These are phyloP conservation scores for Penstemon eatonii DNA, from an alignment of 257 asterid species.

Conservation along the genomic window DNA sequence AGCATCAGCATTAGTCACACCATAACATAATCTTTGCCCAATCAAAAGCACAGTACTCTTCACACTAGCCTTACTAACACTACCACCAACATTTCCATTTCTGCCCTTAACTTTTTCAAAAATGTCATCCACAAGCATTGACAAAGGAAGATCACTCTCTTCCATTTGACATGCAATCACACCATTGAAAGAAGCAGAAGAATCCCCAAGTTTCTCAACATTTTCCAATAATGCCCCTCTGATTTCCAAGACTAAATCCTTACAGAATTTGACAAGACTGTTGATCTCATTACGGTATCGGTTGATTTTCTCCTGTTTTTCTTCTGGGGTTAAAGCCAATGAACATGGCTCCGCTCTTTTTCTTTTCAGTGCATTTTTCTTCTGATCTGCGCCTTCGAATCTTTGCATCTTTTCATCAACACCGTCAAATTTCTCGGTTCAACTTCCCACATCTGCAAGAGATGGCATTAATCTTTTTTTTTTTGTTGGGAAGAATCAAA, in stretches of 20 bases:
- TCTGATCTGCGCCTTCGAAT: slow-evolving; percentile 21
- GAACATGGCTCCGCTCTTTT: slow-evolving; percentile 34
- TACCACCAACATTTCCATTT: slow-evolving; percentile 39
- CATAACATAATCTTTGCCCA: slow-evolving; percentile 77
- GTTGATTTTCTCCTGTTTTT: slow-evolving; percentile 44
- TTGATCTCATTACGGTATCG: slow-evolving; percentile 52
- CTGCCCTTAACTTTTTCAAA: slow-evolving; percentile 49
- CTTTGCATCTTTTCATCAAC: slow-evolving; percentile 16
- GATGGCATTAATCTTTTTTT: too few species aligned
- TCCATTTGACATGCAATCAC: slow-evolving; percentile 72
- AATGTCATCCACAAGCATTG: slow-evolving; percentile 65
- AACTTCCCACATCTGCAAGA: slow-evolving; percentile 17
- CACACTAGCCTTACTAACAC: slow-evolving; percentile 57
- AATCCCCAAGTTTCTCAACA: slow-evolving; percentile 30
- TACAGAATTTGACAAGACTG: slow-evolving; percentile 47
- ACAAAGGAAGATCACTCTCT: slow-evolving; percentile 72
- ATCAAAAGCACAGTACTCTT: slow-evolving; percentile 63
- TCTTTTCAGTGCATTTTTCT: slow-evolving; percentile 36
- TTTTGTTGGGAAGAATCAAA: too few species aligned
- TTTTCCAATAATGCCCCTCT: slow-evolving; percentile 34
- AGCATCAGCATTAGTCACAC: slow-evolving; percentile 61
- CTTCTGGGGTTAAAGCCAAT: slow-evolving; percentile 34
- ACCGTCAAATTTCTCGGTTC: slow-evolving; percentile 31
- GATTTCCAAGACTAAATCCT: slow-evolving; percentile 34
- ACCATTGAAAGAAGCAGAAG: slow-evolving; percentile 31